Percentiles rank a stretch among this genome's conserved stretches.
Evolutionary conservation across 495 filamentous ascomycete genomes (phyloP).

Genomic region (Rhypophila decipiens): DNA sequence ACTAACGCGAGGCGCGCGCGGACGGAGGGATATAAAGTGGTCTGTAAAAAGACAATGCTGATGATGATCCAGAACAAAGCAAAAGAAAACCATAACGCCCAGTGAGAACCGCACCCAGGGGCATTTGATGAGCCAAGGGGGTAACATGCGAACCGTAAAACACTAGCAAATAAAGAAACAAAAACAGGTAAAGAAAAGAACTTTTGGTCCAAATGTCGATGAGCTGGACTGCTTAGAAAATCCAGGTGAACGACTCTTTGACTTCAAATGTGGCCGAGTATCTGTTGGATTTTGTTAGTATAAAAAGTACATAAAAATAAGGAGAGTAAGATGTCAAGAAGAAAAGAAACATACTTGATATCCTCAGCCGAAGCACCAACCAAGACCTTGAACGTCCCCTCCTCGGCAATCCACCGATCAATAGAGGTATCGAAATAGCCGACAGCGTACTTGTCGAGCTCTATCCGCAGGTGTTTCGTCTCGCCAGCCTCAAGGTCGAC

Average conservation of each 20-base stretch:
- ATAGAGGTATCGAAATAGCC: constrained; percentile 75
- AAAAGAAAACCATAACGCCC: too few relatives aligned
- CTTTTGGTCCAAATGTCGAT: too few relatives aligned
- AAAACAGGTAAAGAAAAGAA: too few relatives aligned
- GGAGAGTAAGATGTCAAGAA: background rate
- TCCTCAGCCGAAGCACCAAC: constrained; percentile 51
- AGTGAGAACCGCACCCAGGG: too few relatives aligned
- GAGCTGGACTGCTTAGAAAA: constrained; percentile 32
- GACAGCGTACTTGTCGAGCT: constrained; percentile 65
- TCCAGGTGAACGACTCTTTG: constrained; percentile 53
- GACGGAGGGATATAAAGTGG: too few relatives aligned
- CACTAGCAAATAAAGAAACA: too few relatives aligned
- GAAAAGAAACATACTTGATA: constrained; percentile 31
- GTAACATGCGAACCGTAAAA: too few relatives aligned
- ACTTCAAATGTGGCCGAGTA: constrained; percentile 47
- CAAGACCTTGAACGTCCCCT: constrained; percentile 62
- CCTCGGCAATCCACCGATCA: constrained; percentile 69
- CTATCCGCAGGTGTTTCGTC: constrained; percentile 58
- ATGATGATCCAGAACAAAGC: too few relatives aligned
- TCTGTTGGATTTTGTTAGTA: constrained; percentile 21
- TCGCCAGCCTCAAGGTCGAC: constrained; percentile 63
- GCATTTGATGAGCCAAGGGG: too few relatives aligned
- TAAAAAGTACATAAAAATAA: constrained; percentile 3
- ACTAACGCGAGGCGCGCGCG: too few relatives aligned
- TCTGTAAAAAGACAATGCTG: too few relatives aligned